Base-by-base conservation (phyloP, 768 basidiomycete genomes). In the Dendrothele bispora region DNA sequence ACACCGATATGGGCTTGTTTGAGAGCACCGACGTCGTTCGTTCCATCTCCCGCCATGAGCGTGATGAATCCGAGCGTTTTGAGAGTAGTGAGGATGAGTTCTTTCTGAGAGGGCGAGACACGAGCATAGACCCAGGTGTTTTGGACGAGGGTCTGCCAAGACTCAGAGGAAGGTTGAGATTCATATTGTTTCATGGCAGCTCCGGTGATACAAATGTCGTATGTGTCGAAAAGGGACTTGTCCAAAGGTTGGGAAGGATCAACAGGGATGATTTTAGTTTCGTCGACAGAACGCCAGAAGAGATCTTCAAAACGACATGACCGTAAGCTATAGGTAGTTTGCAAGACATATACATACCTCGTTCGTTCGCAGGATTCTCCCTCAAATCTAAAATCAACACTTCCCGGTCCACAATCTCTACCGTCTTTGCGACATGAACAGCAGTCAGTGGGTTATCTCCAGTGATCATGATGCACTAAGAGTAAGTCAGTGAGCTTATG, bases 121-220 rank as follows among this genome's bases (percentile, higher is more conserved):
- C 95, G 92, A 21, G 97, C 97, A 56, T 99, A 99, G 41, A 99
- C 95, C 92, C 93, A 98, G 1, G 93, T 93, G 60, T 97, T 85
- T 57, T 94, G 91, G 2, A 97, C 88, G 38, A 99, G 86, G 50
- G 80, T 74, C 42, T 78, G 78, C 87, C 87, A 93, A n/a, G 75
- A 72, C n/a, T n/a, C n/a, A n/a, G n/a, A n/a, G n/a, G n/a, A n/a
- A 6, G 86, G 77, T 12, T 69, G 68, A n/a, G 71, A 62, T 56
- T 87, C 84, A 67, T 82, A 94, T 57, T 94, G 92, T 63, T 86
- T 90, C 70, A 99, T 78, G 4, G 97, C 97, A 14, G 87, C 82
- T 38, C 97, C 97, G 3, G 97, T 98, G 56, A 98, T 79, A 64
- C 97, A 98, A 54, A 99, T 93, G 65, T 99, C 97, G 68, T 95